phyloP scores from a whole-genome alignment of 306 rosid species.

The Cucurbita ficifolia region DNA sequence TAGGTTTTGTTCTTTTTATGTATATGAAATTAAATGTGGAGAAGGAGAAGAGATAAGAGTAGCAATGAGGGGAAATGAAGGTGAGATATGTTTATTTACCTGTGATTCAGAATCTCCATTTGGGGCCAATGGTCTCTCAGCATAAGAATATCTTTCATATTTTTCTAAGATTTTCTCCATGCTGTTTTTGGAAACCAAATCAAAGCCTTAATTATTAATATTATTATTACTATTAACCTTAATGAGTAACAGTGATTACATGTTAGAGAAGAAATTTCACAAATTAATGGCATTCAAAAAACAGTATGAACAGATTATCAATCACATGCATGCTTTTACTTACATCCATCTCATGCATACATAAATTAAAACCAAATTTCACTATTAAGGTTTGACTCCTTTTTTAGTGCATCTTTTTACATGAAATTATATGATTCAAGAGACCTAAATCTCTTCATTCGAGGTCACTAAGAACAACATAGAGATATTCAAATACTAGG shows the following conservation, averaged over 20 bases:
- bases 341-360: background rate
- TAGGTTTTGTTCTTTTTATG: background rate
- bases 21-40: background rate
- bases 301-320: no score
- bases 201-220: background rate
- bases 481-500: constrained; percentile 10
- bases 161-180: constrained; percentile 44
- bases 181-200: constrained; percentile 17
- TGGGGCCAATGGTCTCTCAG: constrained; percentile 14
- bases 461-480: background rate
- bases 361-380: background rate
- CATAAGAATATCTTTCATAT: constrained; percentile 34
- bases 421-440: background rate
- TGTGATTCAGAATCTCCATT: constrained; percentile 20
- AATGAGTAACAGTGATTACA: background rate
- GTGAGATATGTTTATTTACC: constrained; percentile 15
- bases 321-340: no score
- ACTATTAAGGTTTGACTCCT: background rate
- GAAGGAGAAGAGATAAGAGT: background rate
- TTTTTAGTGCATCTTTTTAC: background rate
- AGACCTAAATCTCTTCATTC: background rate
- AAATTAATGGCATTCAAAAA: background rate
- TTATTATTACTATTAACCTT: background rate
- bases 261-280: background rate
- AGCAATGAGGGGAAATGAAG: background rate